Base-by-base conservation (phyloP, 768 basidiomycete species). In the Mycena vitilis region DNA sequence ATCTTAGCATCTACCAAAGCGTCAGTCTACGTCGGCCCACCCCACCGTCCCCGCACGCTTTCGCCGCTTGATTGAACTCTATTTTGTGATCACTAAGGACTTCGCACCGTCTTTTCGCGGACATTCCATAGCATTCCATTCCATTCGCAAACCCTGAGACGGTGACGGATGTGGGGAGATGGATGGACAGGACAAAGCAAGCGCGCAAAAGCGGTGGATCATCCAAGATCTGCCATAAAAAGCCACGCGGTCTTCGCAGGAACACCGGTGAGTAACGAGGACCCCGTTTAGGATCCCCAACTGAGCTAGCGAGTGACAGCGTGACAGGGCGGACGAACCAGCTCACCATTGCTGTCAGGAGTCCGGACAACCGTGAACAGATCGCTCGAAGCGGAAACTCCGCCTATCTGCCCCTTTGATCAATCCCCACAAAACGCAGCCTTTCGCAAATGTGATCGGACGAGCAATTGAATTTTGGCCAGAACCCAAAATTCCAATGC, bases 161-260 rank as follows among this genome's bases (percentile, higher is more conserved):
- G 51, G 30, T 30, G 51, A 52, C n/a, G 30, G 5, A 40, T 11
- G 40, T 30, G 10, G 10, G 40, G 40, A 30, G 30, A 30, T 30
- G 30, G 30, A 30, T 30, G 30, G 30, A 30, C 30, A 30, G 25
- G 15, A 52, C 25, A 52, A 52, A 52, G 22, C n/a, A 15, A 20
- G 23, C 34, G 34, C 18, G 38, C 37, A 38, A 37, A 8, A 20
- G 22, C 38, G 30, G 38, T 40, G 13, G 55, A 56, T 56, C 55
- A 42, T 42, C 55, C 56, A 58, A 57, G 56, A 57, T 57, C 45
- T 60, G 58, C 34, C 58, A 48, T 16, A 54, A 54, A 38, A 56
- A 30, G 57, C 57, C 57, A 58, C 57, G 57, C 57, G 57, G 22
- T 57, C 15, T 57, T 44, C 56, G 56, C 56, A 59, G n/a, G 34